A percentile compares a stretch with the other conserved stretches of the same genome.
phyloP scores from a whole-genome alignment of 1,139 yeast genomes.

The Meyerozyma smithsonii region DNA sequence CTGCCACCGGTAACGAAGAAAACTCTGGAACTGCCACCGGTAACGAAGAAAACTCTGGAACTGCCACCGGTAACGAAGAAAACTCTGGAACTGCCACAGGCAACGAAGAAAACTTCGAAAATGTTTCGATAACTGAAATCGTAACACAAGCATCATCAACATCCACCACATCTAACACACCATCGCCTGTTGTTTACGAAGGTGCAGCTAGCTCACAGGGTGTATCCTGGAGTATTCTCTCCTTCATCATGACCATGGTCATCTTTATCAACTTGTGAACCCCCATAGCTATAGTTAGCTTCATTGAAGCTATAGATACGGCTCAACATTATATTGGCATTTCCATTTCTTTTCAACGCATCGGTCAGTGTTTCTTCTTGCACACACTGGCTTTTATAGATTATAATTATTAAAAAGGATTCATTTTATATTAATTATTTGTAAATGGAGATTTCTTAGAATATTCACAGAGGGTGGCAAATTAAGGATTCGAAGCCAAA shows the following conservation, averaged over 20 bases:
- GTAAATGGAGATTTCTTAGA: no score
- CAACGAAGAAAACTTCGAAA: no score
- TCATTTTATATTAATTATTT: no score
- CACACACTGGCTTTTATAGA: no score
- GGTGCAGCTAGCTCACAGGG: background rate
- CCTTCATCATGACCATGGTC: constrained; percentile 1
- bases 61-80: background rate
- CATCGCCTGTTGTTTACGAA: background rate
- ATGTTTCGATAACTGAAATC: background rate
- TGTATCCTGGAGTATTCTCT: background rate
- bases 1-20: background rate
- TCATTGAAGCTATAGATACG: no score
- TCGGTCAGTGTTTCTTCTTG: no score
- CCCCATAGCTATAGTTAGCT: no score
- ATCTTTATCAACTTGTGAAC: background rate
- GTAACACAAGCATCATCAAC: background rate
- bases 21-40: background rate
- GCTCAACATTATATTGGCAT: background rate
- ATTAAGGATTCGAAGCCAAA: no score
- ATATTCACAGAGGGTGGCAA: no score
- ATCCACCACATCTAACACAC: background rate
- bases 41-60: background rate
- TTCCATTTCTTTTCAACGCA: no score
- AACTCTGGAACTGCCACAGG: background rate
- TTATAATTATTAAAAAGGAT: no score